These are phyloP conservation scores for Rhizoclosmatium globosum DNA, from an alignment of 192 early-diverging fungal genomes.

Conservation along the genomic window DNA sequence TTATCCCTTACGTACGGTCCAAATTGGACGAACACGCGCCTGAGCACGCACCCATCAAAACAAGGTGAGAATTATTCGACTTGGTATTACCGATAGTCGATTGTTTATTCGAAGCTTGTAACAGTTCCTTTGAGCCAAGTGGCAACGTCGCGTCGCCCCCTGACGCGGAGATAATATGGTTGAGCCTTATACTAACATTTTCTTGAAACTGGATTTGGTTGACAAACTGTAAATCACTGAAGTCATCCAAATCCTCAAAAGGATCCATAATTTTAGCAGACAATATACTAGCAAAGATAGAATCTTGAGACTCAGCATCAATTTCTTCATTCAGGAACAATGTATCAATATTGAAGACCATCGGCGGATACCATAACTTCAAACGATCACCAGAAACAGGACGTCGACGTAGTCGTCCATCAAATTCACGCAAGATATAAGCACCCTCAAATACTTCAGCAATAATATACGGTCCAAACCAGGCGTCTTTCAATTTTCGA, in stretches of 20 bases:
- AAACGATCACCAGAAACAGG: neutral
- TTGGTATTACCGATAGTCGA: too few relatives aligned
- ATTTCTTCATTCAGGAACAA: neutral
- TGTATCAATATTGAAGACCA: neutral
- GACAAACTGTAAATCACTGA: neutral
- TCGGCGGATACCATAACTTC: neutral
- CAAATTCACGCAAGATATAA: constrained; percentile 1
- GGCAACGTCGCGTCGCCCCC: neutral
- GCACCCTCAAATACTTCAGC: neutral
- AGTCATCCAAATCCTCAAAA: neutral
- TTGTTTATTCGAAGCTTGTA: neutral
- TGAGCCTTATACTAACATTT: neutral
- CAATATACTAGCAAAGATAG: neutral
- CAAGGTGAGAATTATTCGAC: too few relatives aligned
- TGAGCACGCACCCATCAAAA: too few relatives aligned
- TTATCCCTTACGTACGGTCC: too few relatives aligned
- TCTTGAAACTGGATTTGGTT: neutral
- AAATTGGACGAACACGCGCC: too few relatives aligned
- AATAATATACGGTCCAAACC: constrained; percentile 6
- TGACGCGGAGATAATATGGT: neutral
- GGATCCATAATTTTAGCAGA: neutral
- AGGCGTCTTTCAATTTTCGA: neutral
- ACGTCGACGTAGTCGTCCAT: neutral
- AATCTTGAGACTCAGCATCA: neutral
- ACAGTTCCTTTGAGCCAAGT: neutral